Evolutionary conservation across 2,329 filamentous ascomycete genomes (phyloP), one percentile per base, ranked within the genome.

Genomic region (Aspergillus cejpii): DNA sequence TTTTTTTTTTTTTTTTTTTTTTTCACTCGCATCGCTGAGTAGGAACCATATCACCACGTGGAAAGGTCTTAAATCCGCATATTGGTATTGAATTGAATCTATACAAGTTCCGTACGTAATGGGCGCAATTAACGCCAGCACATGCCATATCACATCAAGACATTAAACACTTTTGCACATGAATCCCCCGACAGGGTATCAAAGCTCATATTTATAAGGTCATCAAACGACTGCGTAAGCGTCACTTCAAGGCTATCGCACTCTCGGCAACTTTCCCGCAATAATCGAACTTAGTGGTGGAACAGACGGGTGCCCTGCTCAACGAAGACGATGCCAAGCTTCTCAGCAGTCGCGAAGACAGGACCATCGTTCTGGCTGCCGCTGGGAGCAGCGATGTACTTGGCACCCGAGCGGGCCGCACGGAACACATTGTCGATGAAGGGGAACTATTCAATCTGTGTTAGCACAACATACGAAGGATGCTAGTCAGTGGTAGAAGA

Each of bases 381-480:
- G 40, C 81, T 85, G 7, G 92, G 92, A 29, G 91, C 91, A 43
- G 92, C 91, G 61, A 97, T 87, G 74, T 95, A 98, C 75, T 94
- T 97, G 63, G 81, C 89, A 39, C 92, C 92, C 17, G 88, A 94
- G 60, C 88, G 80, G 51, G 81, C 82, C 41, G 89, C 87, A 55
- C 92, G 83, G 80, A 94, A 96, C 54, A 98, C 85, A 61, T 98
- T 98, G 76, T 98, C 92, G 62, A 88, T 87, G 73, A 98, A 98
- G 56, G 92, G 92, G 81, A 98, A 98, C 86, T 61, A 24, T 12
- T 27, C 6, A 28, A 41, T 5, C 14, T 34, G 15, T 17, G 17
- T 34, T 11, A 34, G 31, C 17, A 34, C 31, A 34, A 34, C 8
- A 15, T 17, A 15, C 15, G 11, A 10, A 11, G 11, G 4, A 34